phyloP scores from a whole-genome alignment of 2,329 filamentous ascomycete species.

The Phoma herbarum region DNA sequence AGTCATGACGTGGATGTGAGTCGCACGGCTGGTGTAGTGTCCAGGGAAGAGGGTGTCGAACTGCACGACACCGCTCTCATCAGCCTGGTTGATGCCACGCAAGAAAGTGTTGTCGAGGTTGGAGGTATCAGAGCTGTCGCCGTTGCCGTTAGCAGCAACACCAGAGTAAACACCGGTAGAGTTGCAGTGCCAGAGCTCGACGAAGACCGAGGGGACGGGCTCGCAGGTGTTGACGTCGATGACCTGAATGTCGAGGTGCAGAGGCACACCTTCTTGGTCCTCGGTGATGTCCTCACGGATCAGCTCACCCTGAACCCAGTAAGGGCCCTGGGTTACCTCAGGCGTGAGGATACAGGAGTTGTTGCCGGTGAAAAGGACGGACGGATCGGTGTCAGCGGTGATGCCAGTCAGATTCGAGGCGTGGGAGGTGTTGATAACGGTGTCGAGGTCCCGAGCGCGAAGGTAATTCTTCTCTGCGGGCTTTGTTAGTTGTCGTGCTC shows the following conservation, averaged over 20 bases:
- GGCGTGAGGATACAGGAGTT: slow-evolving; percentile 48
- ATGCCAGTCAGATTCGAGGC: slow-evolving; percentile 42
- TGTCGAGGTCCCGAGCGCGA: slow-evolving; percentile 40
- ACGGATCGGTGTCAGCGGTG: slow-evolving; percentile 37
- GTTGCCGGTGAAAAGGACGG: slow-evolving; percentile 44
- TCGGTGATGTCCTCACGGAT: slow-evolving; percentile 61
- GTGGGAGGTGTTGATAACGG: slow-evolving; percentile 42
- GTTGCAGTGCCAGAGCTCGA: slow-evolving; percentile 64
- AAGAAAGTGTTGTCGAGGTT: slow-evolving; percentile 54
- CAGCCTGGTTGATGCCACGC: slow-evolving; percentile 59
- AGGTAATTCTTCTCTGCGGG: slow-evolving; percentile 38
- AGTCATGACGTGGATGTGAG: slow-evolving; percentile 54
- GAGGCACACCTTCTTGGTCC: slow-evolving; percentile 58
- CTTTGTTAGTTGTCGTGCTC: slow-evolving; percentile 14
- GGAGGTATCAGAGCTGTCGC: slow-evolving; percentile 46
- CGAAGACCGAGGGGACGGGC: slow-evolving; percentile 57
- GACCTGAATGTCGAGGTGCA: slow-evolving; percentile 63
- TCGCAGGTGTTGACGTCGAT: slow-evolving; percentile 64
- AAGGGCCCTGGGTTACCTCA: slow-evolving; percentile 46
- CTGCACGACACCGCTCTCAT: slow-evolving; percentile 58
- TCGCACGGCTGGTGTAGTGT: slow-evolving; percentile 42
- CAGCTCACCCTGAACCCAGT: slow-evolving; percentile 60
- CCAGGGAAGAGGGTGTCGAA: slow-evolving; percentile 61
- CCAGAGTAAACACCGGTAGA: slow-evolving; percentile 47
- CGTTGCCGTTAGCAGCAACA: slow-evolving; percentile 54